A percentile compares a stretch with the other conserved stretches of the same genome.
Conservation (phyloP, 2,329 filamentous ascomycete species). For the Fusarium proliferatum region DNA sequence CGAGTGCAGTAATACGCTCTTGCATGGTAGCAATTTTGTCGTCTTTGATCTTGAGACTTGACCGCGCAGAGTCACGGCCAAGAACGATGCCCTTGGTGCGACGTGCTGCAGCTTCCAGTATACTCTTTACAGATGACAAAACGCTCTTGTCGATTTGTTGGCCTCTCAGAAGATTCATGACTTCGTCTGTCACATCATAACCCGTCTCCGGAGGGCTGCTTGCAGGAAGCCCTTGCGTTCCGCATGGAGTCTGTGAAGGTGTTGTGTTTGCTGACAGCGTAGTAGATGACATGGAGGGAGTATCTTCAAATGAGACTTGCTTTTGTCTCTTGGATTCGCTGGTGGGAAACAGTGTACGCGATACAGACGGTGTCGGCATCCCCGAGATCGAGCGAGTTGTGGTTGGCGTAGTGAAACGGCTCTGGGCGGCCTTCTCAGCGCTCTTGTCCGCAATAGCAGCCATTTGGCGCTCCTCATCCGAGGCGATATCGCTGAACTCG, state of each 20-base stretch:
- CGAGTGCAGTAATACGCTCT: conserved; percentile 52
- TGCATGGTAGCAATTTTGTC: conserved; percentile 52
- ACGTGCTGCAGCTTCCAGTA: conserved; percentile 67
- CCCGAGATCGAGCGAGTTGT: conserved; percentile 37
- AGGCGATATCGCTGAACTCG: conserved; percentile 50
- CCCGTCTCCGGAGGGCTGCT: conserved; percentile 28
- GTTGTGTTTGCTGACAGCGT: conserved; percentile 31
- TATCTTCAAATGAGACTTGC: conserved; percentile 48
- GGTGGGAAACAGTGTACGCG: conserved; percentile 52
- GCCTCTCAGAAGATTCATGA: conserved; percentile 61
- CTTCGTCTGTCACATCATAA: conserved; percentile 56
- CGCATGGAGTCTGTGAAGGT: conserved; percentile 9
- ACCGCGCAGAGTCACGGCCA: conserved; percentile 74
- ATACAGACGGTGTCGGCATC: conserved; percentile 51
- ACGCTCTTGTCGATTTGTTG: conserved; percentile 54
- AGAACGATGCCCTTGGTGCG: conserved; percentile 69
- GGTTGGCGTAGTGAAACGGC: conserved; percentile 43
- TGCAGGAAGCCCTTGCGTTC: conserved; percentile 12
- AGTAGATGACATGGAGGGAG: conserved; percentile 14
- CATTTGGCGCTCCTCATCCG: conserved; percentile 55
- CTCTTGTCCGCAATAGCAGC: conserved; percentile 51
- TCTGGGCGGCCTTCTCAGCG: conserved; percentile 41
- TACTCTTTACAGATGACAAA: conserved; percentile 51
- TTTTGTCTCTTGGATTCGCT: conserved; percentile 48
- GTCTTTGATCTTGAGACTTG: conserved; percentile 72